phyloP scores from a whole-genome alignment of 768 basidiomycete species.

The Hypholoma fasciculare region DNA sequence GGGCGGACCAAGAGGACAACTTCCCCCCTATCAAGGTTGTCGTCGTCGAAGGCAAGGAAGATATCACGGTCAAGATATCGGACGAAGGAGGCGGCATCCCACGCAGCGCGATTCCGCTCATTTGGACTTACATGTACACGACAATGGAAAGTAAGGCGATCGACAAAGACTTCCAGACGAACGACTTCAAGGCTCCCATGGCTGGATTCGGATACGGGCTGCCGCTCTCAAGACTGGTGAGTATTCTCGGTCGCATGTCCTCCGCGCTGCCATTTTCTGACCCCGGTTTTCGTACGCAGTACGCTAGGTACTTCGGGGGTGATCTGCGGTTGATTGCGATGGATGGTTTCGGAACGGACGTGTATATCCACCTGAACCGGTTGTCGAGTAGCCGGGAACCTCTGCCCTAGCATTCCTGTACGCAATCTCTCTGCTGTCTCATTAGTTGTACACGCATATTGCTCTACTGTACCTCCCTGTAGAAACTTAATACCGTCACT shows the following conservation, averaged over 20 bases:
- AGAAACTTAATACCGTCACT: not conserved
- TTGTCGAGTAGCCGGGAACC: slow-evolving; percentile 84
- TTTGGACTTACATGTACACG: slow-evolving; percentile 99
- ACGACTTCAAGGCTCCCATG: slow-evolving; percentile 97
- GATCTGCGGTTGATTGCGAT: slow-evolving; percentile 94
- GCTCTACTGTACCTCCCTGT: not conserved
- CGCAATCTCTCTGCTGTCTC: not conserved
- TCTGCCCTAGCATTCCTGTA: slow-evolving; percentile 42
- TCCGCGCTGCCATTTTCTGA: not conserved
- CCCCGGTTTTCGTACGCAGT: slow-evolving; percentile 43
- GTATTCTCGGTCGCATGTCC: slow-evolving; percentile 26
- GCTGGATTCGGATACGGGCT: slow-evolving; percentile 96
- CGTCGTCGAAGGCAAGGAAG: slow-evolving; percentile 96
- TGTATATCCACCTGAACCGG: slow-evolving; percentile 89
- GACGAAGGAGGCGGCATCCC: slow-evolving; percentile 98
- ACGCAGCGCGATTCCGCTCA: slow-evolving; percentile 83
- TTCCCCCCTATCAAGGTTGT: slow-evolving; percentile 93
- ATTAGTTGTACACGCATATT: not conserved
- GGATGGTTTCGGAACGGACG: slow-evolving; percentile 97
- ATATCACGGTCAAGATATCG: slow-evolving; percentile 98
- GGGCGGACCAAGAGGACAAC: slow-evolving; percentile 73
- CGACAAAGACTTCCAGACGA: slow-evolving; percentile 77
- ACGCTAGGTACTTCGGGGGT: slow-evolving; percentile 94
- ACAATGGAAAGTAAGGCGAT: slow-evolving; percentile 77
- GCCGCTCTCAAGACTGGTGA: slow-evolving; percentile 85